Percentiles rank a stretch among this genome's conserved stretches.
These are phyloP conservation scores for Acacia acuminata DNA, from an alignment of 306 rosid species.

Conservation along the genomic window DNA sequence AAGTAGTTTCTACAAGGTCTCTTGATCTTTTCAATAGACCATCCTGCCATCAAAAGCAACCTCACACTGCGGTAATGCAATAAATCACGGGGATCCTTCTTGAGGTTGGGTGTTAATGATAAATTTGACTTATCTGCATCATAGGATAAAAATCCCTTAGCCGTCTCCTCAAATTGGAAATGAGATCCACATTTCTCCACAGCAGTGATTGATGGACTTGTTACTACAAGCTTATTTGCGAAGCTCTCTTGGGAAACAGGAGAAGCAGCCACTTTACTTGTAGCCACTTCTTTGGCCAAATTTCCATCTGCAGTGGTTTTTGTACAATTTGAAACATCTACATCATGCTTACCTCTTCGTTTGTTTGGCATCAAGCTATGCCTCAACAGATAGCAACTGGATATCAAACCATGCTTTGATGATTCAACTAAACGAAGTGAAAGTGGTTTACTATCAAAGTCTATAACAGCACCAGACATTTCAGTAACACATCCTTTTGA, in stretches of 20 bases:
- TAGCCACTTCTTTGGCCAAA: slow-evolving; percentile 49
- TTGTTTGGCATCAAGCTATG: slow-evolving; percentile 46
- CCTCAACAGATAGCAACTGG: slow-evolving; percentile 70
- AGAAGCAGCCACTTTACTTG: slow-evolving; percentile 63
- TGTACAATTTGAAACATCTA: slow-evolving; percentile 47
- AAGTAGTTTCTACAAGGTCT: slow-evolving; percentile 66
- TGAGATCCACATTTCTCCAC: slow-evolving; percentile 56
- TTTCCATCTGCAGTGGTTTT: slow-evolving; percentile 41
- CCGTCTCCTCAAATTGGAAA: slow-evolving; percentile 51
- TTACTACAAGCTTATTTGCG: slow-evolving; percentile 64
- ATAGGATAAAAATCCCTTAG: slow-evolving; percentile 38
- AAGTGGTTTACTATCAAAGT: slow-evolving; percentile 48
- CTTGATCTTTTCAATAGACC: slow-evolving; percentile 73
- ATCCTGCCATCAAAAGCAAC: slow-evolving; percentile 78
- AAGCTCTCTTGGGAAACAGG: slow-evolving; percentile 92
- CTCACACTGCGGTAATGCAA: slow-evolving; percentile 58
- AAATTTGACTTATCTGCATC: slow-evolving; percentile 41
- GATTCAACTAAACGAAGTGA: slow-evolving; percentile 77
- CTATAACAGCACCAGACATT: slow-evolving; percentile 35
- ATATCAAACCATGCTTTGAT: slow-evolving; percentile 67
- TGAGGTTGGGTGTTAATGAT: slow-evolving; percentile 40
- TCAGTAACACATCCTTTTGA: slow-evolving; percentile 45
- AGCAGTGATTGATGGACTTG: slow-evolving; percentile 49
- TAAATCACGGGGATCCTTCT: slow-evolving; percentile 62
- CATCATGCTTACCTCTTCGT: slow-evolving; percentile 30